Evolutionary conservation across 352 stramenopile genomes (phyloP), one percentile per base, ranked within the genome.

Genomic region (Pythium rhizo-oryzae): DNA sequence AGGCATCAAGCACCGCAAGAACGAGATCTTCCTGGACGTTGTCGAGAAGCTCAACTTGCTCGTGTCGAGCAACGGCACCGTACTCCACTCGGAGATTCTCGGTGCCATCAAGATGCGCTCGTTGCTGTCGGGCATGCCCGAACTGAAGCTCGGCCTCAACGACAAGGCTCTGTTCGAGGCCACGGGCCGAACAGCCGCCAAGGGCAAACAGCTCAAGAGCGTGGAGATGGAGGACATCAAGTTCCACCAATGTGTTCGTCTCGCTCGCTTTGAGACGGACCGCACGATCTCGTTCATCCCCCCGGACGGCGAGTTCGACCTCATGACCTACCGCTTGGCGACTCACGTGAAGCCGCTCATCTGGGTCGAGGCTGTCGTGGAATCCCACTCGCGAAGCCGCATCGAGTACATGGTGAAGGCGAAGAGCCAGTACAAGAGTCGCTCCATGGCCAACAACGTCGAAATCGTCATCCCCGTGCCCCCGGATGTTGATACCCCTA

Each of bases 161-260:
- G 98, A 99, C 82, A 99, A 99, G 82, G 85, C 99, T 37, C 96
- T 99, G 71, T 99, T 99, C 74, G 97, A 99, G 81, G 97, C 94
- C 9, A 98, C 95, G 4, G 98, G 97, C 4, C 74, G 97, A 7
- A 70, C 80, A 16, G 84, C 85, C 13, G 80, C 80, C 51, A 97
- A 96, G 63, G 96, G 94, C 68, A 99, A 99, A 77, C 92, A 95
- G 13, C 63, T 75, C 59, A 75, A 75, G 63, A 75, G 69, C 33
- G 96, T 99, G 0, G 97, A 99, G 75, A 93, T 99, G 78, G 98
- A 99, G 75, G 98, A 99, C 79, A 99, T 99, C 64, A 99, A 99
- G 80, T 99, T 99, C 78, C 97, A 99, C 84, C 98, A 99, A 76
- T 96, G 98, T 69, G 98, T 99, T 35, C 89, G 97, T 16, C 89